Percentiles rank a stretch among this genome's conserved stretches.
Evolutionary conservation across 78 protist species (phyloP).

Genomic region (Dictyostelium capitatum): DNA sequence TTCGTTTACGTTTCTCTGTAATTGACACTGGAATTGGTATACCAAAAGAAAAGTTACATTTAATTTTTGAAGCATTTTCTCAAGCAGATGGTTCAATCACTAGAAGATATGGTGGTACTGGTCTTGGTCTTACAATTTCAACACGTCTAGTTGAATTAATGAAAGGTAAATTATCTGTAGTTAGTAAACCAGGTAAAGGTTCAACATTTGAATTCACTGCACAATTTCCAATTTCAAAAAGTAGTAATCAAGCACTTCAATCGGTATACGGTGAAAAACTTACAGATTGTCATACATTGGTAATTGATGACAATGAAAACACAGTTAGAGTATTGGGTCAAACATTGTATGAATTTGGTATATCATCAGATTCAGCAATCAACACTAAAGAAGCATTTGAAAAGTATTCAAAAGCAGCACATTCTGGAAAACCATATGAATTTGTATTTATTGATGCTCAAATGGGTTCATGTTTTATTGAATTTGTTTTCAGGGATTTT

Average conservation of each 20-base stretch:
- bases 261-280: neutral
- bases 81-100: conserved; percentile 91
- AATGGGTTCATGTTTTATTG: conserved; percentile 35
- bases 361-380: conserved; percentile 41
- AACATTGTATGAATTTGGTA: conserved; percentile 55
- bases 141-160: conserved; percentile 83
- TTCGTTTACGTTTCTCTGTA: conserved; percentile 35
- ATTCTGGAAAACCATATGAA: conserved; percentile 26
- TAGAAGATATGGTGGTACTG: conserved; percentile 88
- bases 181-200: conserved; percentile 59
- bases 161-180: conserved; percentile 83
- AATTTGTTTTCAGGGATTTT: conserved; percentile 29
- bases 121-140: conserved; percentile 89
- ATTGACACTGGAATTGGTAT: conserved; percentile 85
- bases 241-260: neutral
- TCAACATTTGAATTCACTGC: conserved; percentile 75
- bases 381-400: conserved; percentile 40
- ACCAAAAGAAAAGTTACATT: conserved; percentile 69
- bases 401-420: neutral
- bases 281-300: conserved; percentile 42
- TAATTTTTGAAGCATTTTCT: conserved; percentile 80
- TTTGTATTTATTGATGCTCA: conserved; percentile 76
- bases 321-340: conserved; percentile 49
- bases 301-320: conserved; percentile 69
- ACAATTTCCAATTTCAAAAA: conserved; percentile 33